Conservation (phyloP, 1,284 basidiomycete genomes). For the Apiotrichum akiyoshidainum region DNA sequence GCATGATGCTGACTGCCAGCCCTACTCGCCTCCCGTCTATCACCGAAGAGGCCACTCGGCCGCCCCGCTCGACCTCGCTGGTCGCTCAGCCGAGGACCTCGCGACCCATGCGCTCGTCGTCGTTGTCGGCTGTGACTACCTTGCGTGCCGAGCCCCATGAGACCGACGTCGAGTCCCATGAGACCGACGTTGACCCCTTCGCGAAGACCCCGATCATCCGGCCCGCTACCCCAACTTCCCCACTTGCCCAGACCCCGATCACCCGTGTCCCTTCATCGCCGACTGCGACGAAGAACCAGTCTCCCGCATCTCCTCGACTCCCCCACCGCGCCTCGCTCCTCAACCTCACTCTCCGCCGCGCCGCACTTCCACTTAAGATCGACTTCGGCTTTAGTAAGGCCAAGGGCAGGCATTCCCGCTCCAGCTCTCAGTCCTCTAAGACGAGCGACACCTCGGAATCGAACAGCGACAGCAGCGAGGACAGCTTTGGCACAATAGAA, state of each 20-base stretch:
- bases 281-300: neutral
- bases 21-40: constrained; percentile 1
- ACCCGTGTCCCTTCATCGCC: neutral
- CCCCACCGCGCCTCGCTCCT: neutral
- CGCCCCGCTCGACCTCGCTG: constrained; percentile 1
- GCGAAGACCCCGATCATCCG: neutral
- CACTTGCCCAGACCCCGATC: neutral
- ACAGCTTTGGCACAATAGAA: neutral
- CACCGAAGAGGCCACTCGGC: constrained; percentile 1
- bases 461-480: neutral
- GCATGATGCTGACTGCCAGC: neutral
- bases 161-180: neutral
- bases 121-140: neutral
- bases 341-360: neutral
- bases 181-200: neutral
- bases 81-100: neutral
- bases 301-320: neutral
- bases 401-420: neutral
- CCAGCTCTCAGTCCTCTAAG: neutral
- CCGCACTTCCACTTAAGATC: neutral
- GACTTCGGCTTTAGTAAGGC: neutral
- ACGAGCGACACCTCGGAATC: neutral
- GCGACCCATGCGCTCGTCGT: neutral
- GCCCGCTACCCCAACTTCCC: neutral
- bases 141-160: neutral